A percentile compares a stretch with the other conserved stretches of the same genome.
Conservation (phyloP, 1,284 basidiomycete species). For the Grifola frondosa region DNA sequence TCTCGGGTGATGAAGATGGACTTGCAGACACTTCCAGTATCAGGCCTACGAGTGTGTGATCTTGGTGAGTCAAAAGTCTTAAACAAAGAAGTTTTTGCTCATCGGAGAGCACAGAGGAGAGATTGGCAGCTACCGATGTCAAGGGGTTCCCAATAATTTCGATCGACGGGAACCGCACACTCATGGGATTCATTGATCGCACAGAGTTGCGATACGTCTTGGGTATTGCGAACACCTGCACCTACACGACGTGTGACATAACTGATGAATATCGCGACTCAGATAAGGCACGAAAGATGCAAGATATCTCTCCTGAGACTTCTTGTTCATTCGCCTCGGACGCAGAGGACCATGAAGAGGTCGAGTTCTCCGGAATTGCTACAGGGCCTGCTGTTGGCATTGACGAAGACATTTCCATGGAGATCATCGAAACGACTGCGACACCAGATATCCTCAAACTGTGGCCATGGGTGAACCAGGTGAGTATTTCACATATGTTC, state of each 20-base stretch:
- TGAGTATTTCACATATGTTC: constrained; percentile 33
- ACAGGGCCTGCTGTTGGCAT: constrained; percentile 55
- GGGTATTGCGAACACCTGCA: constrained; percentile 47
- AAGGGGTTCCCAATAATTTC: constrained; percentile 92
- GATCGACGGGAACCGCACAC: constrained; percentile 52
- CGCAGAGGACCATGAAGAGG: constrained; percentile 43
- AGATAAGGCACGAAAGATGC: constrained; percentile 73
- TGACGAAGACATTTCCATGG: constrained; percentile 66
- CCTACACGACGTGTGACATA: too few species aligned
- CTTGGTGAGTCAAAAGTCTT: constrained; percentile 59
- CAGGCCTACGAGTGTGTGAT: constrained; percentile 75
- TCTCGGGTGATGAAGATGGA: constrained; percentile 87
- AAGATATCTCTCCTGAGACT: constrained; percentile 63
- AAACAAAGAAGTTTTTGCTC: constrained; percentile 1
- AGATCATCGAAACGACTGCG: constrained; percentile 58
- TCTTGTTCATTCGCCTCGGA: constrained; percentile 68
- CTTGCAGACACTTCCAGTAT: constrained; percentile 70
- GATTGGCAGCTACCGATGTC: constrained; percentile 69
- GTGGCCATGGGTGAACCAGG: constrained; percentile 92
- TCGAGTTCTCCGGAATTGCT: constrained; percentile 47
- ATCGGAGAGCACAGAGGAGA: constrained; percentile 55
- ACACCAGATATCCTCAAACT: constrained; percentile 68
- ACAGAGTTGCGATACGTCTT: constrained; percentile 86
- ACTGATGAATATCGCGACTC: not conserved
- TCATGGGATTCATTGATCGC: constrained; percentile 89